These are phyloP conservation scores for Botrytis sinoallii DNA, from an alignment of 2,329 filamentous ascomycete species.

Conservation along the genomic window DNA sequence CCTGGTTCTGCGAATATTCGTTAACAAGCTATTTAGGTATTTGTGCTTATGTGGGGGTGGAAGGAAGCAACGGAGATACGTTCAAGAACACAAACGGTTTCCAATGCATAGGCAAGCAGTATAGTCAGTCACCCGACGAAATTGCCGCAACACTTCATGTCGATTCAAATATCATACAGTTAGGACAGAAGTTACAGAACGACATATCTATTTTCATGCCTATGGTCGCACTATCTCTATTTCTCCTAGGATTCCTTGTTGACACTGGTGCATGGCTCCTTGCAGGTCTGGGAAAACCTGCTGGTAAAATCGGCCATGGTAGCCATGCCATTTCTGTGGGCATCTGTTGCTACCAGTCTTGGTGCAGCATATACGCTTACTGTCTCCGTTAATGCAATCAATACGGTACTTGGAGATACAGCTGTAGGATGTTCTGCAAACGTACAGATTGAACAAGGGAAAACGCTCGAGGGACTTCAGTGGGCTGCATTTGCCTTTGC, in stretches of 20 bases:
- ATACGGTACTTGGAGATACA: neutral
- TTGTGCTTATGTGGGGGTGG: conserved; percentile 14
- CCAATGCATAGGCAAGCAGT: conserved; percentile 16
- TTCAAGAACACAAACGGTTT: conserved; percentile 15
- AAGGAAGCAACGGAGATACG: conserved; percentile 14
- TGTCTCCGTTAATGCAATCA: conserved; percentile 10
- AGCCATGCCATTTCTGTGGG: conserved; percentile 16
- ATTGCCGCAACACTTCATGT: conserved; percentile 6
- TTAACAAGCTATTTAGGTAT: conserved; percentile 12
- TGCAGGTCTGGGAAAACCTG: conserved; percentile 11
- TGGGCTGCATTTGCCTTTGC: conserved; percentile 12
- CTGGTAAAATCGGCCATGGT: neutral
- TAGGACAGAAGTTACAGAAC: conserved; percentile 12
- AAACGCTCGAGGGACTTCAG: conserved; percentile 11
- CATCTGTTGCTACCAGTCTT: neutral
- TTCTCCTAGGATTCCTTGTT: conserved; percentile 4
- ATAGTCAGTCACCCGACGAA: conserved; percentile 1
- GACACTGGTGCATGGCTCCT: conserved; percentile 13
- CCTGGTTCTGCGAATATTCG: neutral
- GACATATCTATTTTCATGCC: conserved; percentile 15
- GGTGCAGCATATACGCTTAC: conserved; percentile 13
- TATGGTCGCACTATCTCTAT: neutral
- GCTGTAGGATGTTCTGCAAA: conserved; percentile 8
- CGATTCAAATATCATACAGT: conserved; percentile 7
- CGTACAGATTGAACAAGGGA: conserved; percentile 6